Evolutionary conservation across 2,329 filamentous ascomycete species (phyloP), one percentile per base, ranked within the genome.

Genomic region (Thelonectria olida): DNA sequence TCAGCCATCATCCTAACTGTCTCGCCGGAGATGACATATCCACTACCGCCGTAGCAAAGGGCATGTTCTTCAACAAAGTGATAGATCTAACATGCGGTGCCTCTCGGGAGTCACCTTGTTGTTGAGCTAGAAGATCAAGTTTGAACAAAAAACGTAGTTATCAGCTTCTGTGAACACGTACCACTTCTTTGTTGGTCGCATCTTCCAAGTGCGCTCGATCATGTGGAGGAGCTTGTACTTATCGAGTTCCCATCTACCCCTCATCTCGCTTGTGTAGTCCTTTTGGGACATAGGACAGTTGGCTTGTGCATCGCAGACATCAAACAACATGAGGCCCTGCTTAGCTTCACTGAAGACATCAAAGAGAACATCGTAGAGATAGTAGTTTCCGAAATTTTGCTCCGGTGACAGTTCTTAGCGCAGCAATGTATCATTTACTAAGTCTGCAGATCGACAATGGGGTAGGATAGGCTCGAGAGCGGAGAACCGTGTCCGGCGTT

Each of bases 221-320:
- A 88, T 87, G 65, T 85, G 84, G 48, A 88, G 73, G 69, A 86
- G 86, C 73, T 88, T 88, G 76, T 86, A 88, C 75, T 87, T 87
- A 73, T 88, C 86, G 63, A 88, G 74, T 51, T 79, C 79, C 84
- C 85, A 88, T 10, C 78, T 79, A 39, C 73, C 78, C 55, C 67
- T 63, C 65, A 74, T 70, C 7, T 67, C 68, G 8, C 58, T 56
- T 0, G 70, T 75, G 61, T 82, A 81, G 42, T 82, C 78, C 67
- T 81, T 80, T 34, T 82, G 80, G 3, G 80, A 78, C 27, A 80
- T 75, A 36, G 81, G 79, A 51, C 83, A 85, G 54, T 80, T 73
- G 51, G 79, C 74, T 65, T 83, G 81, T 10, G 76, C 72, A 22
- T 78, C 74, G 66, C 83, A 83, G 7, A 83, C 75, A 38, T 78